Evolutionary conservation across 768 basidiomycete genomes (phyloP).

Genomic region (Panaeolus cyanescens): DNA sequence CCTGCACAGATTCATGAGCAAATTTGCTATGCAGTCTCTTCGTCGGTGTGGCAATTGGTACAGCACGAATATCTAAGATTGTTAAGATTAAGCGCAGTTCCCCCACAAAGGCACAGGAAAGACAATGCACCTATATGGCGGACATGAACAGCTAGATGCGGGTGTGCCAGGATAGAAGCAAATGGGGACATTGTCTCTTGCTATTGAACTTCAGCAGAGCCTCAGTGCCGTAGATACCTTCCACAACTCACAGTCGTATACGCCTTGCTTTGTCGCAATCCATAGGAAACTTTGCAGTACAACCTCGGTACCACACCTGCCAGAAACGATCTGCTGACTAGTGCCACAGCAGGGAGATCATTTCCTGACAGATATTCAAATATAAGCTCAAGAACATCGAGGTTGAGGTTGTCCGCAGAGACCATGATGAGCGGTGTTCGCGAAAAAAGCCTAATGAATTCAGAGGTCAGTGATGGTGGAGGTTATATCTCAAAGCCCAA

Average conservation of each 20-base stretch:
- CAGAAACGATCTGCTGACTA: slow-evolving; percentile 67
- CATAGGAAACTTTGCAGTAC: slow-evolving; percentile 60
- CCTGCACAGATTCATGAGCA: slow-evolving; percentile 49
- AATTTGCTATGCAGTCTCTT: slow-evolving; percentile 43
- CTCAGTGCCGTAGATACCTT: background rate
- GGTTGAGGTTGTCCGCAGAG: slow-evolving; percentile 65
- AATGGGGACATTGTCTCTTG: slow-evolving; percentile 61
- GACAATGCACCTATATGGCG: slow-evolving; percentile 50
- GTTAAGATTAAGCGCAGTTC: background rate
- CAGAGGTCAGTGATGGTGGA: background rate
- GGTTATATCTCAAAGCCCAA: background rate
- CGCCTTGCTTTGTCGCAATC: slow-evolving; percentile 55
- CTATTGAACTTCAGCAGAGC: slow-evolving; percentile 10
- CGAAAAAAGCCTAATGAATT: background rate
- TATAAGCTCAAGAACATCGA: slow-evolving; percentile 74
- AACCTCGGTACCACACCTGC: slow-evolving; percentile 64
- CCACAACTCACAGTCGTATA: slow-evolving; percentile 48
- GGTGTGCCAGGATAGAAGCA: slow-evolving; percentile 52
- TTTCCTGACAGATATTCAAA: slow-evolving; percentile 53
- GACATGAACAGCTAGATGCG: slow-evolving; percentile 57
- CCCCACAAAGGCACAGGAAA: background rate
- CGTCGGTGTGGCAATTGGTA: slow-evolving; percentile 39
- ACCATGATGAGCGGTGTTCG: slow-evolving; percentile 44
- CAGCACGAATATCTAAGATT: slow-evolving; percentile 48
- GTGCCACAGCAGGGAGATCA: slow-evolving; percentile 61